These are phyloP conservation scores for Ilex asprella DNA, from an alignment of 257 asterid species.

Conservation along the genomic window DNA sequence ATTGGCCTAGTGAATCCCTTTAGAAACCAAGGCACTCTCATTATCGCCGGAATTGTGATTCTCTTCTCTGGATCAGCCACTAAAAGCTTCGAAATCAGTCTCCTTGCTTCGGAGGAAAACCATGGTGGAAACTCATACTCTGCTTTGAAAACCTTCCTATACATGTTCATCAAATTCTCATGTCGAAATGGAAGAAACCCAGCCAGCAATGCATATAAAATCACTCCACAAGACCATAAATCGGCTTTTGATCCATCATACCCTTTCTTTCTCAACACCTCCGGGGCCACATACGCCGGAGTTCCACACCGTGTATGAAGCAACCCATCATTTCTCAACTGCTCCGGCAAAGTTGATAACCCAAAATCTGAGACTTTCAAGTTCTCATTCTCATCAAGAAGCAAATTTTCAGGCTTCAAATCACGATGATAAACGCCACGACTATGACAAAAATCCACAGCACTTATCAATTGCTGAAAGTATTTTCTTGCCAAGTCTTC, in stretches of 20 bases:
- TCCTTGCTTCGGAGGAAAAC: constrained; percentile 53
- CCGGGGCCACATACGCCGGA: constrained; percentile 84
- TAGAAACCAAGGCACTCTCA: constrained; percentile 55
- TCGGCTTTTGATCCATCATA: constrained; percentile 75
- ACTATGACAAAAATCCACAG: constrained; percentile 78
- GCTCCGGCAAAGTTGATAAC: constrained; percentile 70
- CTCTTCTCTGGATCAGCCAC: constrained; percentile 58
- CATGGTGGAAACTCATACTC: constrained; percentile 63
- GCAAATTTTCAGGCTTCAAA: constrained; percentile 70
- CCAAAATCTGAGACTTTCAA: constrained; percentile 79
- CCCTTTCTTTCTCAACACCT: constrained; percentile 60
- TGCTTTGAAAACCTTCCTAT: constrained; percentile 61
- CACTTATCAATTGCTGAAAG: constrained; percentile 73
- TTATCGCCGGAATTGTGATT: constrained; percentile 42
- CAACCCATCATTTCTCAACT: constrained; percentile 51
- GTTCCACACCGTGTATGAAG: constrained; percentile 84
- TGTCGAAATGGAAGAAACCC: constrained; percentile 70
- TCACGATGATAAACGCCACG: constrained; percentile 82
- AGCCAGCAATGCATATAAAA: constrained; percentile 59
- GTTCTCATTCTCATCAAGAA: constrained; percentile 60
- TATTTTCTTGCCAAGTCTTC: constrained; percentile 55
- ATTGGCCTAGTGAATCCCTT: constrained; percentile 32
- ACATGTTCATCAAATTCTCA: constrained; percentile 73
- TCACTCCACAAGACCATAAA: constrained; percentile 90
- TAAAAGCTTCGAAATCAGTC: constrained; percentile 49